Percentiles rank a stretch among this genome's conserved stretches.
phyloP scores from a whole-genome alignment of 345 rosid species.

The Boechera stricta region DNA sequence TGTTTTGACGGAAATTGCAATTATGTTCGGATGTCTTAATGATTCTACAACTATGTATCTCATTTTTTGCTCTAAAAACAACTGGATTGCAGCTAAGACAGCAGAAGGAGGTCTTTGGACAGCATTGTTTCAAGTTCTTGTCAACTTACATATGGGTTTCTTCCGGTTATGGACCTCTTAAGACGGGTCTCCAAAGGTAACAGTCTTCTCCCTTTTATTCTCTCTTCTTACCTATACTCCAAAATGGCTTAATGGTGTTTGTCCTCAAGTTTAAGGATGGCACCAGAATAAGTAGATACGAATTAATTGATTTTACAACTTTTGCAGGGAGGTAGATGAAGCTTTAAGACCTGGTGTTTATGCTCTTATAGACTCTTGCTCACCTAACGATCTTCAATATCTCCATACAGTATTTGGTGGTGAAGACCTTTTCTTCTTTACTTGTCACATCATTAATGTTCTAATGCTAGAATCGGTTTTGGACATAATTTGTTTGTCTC shows the following conservation, averaged over 20 bases:
- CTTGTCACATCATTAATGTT: neutral
- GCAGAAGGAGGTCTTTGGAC: constrained; percentile 74
- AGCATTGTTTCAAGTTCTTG: constrained; percentile 78
- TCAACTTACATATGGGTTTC: constrained; percentile 74
- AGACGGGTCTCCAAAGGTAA: constrained; percentile 82
- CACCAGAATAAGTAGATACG: constrained; percentile 1
- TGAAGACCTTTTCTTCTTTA: constrained; percentile 39
- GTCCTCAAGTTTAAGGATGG: neutral
- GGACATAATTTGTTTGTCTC: constrained; percentile 12
- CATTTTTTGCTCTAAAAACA: neutral
- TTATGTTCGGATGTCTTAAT: neutral
- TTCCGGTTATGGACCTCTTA: constrained; percentile 76
- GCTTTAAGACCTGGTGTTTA: constrained; percentile 88
- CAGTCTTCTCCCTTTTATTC: neutral
- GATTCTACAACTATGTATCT: constrained; percentile 8
- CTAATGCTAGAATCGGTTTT: neutral
- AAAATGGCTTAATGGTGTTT: constrained; percentile 15
- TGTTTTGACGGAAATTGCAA: neutral
- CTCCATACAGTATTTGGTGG: constrained; percentile 92
- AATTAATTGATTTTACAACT: constrained; percentile 25
- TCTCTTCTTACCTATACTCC: constrained; percentile 12
- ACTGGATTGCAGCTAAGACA: constrained; percentile 70
- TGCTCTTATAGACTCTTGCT: constrained; percentile 88
- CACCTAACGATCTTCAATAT: constrained; percentile 77
- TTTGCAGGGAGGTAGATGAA: constrained; percentile 83